A percentile compares a stretch with the other conserved stretches of the same genome.
Conservation (phyloP, 164 flowering plant genomes). For the Platanus orientalis region DNA sequence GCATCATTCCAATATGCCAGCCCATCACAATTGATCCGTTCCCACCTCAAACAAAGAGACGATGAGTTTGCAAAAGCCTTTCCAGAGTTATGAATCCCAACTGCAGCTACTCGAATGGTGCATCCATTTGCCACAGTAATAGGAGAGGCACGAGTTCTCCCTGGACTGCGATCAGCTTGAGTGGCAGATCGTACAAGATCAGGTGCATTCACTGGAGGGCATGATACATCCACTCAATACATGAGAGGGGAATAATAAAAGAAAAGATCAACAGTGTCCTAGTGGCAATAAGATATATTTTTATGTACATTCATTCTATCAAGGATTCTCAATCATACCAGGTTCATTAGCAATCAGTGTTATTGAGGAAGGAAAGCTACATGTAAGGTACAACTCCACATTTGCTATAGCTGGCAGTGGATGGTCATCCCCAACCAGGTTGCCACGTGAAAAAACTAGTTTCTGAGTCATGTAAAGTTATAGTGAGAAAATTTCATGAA, state of each 20-base stretch:
- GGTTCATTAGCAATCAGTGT: slow-evolving; percentile 76
- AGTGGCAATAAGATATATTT: background rate
- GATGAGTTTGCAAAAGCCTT: slow-evolving; percentile 91
- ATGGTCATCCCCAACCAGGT: slow-evolving; percentile 76
- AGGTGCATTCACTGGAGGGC: slow-evolving; percentile 49
- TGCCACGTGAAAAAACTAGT: slow-evolving; percentile 78
- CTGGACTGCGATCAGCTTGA: slow-evolving; percentile 62
- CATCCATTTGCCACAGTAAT: slow-evolving; percentile 85
- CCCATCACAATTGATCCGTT: slow-evolving; percentile 52
- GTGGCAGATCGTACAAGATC: slow-evolving; percentile 40
- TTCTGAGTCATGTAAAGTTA: slow-evolving; percentile 33
- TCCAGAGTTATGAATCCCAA: slow-evolving; percentile 68
- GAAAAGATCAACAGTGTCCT: too few species aligned
- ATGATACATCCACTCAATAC: background rate
- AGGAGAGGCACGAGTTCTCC: slow-evolving; percentile 46
- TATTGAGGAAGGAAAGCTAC: slow-evolving; percentile 71
- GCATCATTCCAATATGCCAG: slow-evolving; percentile 61
- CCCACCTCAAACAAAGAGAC: slow-evolving; percentile 77
- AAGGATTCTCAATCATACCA: slow-evolving; percentile 33
- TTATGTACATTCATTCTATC: background rate
- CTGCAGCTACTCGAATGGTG: slow-evolving; percentile 75
- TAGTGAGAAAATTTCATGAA: background rate
- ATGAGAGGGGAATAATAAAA: background rate
- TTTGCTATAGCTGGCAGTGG: slow-evolving; percentile 64
- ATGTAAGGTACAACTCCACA: slow-evolving; percentile 43